These are phyloP conservation scores for Leucoagaricus sp. DNA, from an alignment of 1,284 basidiomycete species.

Conservation along the genomic window DNA sequence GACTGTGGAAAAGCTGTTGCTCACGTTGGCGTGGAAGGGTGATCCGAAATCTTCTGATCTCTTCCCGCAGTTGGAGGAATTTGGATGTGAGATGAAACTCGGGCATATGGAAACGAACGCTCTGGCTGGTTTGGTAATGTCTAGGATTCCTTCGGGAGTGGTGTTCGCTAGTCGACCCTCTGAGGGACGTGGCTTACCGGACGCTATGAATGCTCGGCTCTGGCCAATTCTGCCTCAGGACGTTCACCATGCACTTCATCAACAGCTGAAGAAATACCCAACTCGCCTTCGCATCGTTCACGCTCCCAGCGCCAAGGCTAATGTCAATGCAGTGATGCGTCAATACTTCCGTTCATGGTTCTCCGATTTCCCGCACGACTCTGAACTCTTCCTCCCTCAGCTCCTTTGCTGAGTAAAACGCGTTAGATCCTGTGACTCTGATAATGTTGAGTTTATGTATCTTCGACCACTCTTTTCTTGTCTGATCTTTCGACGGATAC, in stretches of 20 bases:
- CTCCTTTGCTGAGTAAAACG: slow-evolving; percentile 7
- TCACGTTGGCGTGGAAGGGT: slow-evolving; percentile 14
- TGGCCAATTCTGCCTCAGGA: slow-evolving; percentile 4
- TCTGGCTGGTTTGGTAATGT: slow-evolving; percentile 13
- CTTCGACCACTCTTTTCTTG: background rate
- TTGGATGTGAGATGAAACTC: slow-evolving; percentile 15
- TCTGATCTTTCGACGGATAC: background rate
- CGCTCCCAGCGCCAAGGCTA: slow-evolving; percentile 10
- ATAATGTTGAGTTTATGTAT: background rate
- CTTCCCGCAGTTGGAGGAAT: slow-evolving; percentile 6
- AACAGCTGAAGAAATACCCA: slow-evolving; percentile 14
- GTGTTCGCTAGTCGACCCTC: slow-evolving; percentile 6
- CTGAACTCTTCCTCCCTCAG: slow-evolving; percentile 10
- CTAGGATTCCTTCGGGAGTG: slow-evolving; percentile 14
- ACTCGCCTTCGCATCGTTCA: slow-evolving; percentile 9
- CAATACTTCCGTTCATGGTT: slow-evolving; percentile 16
- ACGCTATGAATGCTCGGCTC: slow-evolving; percentile 11
- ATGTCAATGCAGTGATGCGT: background rate
- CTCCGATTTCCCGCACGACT: slow-evolving; percentile 11
- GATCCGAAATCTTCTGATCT: slow-evolving; percentile 5
- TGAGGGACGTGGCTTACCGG: background rate
- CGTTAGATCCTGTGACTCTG: background rate
- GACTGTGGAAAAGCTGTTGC: slow-evolving; percentile 12
- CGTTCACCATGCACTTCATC: background rate
- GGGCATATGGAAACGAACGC: slow-evolving; percentile 9